Conservation (phyloP, 2,329 filamentous ascomycete genomes). For the Daldinia eschscholtzii region DNA sequence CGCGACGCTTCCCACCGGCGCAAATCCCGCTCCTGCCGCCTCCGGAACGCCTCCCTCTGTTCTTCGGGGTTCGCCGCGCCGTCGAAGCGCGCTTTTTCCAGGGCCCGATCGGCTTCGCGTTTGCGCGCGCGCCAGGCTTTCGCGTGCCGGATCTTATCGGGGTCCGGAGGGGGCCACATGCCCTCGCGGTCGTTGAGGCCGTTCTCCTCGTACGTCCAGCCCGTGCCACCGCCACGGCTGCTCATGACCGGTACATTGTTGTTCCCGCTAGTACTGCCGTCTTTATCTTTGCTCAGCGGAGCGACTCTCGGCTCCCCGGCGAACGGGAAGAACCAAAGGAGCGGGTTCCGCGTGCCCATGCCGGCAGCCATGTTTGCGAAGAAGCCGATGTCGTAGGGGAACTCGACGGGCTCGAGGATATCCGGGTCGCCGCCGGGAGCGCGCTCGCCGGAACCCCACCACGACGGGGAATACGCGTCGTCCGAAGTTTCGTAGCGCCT, state of each 20-base stretch:
- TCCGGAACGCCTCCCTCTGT: slow-evolving; percentile 62
- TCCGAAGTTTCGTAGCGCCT: slow-evolving; percentile 53
- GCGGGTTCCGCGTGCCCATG: slow-evolving; percentile 76
- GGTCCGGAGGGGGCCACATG: slow-evolving; percentile 74
- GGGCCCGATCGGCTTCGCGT: slow-evolving; percentile 45
- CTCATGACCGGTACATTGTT: neutral
- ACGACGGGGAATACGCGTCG: slow-evolving; percentile 50
- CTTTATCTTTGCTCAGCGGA: slow-evolving; percentile 31
- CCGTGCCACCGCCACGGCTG: slow-evolving; percentile 62
- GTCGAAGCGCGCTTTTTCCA: slow-evolving; percentile 45
- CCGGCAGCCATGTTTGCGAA: slow-evolving; percentile 79
- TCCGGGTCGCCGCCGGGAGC: slow-evolving; percentile 50
- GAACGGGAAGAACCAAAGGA: slow-evolving; percentile 79
- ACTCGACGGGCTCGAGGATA: slow-evolving; percentile 75
- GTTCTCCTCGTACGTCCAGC: slow-evolving; percentile 79
- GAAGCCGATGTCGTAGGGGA: slow-evolving; percentile 84
- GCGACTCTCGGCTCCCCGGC: slow-evolving; percentile 63
- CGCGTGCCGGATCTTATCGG: slow-evolving; percentile 67
- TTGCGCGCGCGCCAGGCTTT: slow-evolving; percentile 54
- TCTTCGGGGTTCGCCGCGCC: slow-evolving; percentile 56
- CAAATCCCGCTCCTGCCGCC: slow-evolving; percentile 64
- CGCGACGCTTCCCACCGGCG: slow-evolving; percentile 52
- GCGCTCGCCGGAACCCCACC: slow-evolving; percentile 51
- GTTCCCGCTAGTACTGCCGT: slow-evolving; percentile 43
- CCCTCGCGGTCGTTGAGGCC: slow-evolving; percentile 76